Conservation (phyloP, 2,329 filamentous ascomycete genomes). For the Lachnellula cervina region DNA sequence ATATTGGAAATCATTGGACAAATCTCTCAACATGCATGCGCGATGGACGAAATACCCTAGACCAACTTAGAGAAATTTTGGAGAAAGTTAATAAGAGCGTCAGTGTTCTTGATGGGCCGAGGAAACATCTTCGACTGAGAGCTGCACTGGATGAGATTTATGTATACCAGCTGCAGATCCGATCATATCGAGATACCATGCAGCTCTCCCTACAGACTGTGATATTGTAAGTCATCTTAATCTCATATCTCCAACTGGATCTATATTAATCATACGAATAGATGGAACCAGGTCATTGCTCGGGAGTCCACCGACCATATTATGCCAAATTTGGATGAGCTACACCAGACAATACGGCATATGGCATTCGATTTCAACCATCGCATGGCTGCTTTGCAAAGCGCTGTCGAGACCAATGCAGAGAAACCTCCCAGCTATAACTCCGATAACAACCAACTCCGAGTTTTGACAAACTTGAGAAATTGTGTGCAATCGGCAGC, state of each 20-base stretch:
- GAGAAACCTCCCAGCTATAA: neutral
- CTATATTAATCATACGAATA: neutral
- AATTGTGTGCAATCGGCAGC: slow-evolving; percentile 14
- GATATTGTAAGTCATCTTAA: slow-evolving; percentile 11
- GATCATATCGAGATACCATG: slow-evolving; percentile 14
- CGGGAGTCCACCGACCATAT: slow-evolving; percentile 14
- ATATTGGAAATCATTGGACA: slow-evolving; percentile 14
- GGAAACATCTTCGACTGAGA: slow-evolving; percentile 15
- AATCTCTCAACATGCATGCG: slow-evolving; percentile 8
- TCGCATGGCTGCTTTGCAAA: slow-evolving; percentile 6
- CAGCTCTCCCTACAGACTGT: slow-evolving; percentile 16
- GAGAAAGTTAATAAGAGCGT: slow-evolving; percentile 75
- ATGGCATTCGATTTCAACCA: slow-evolving; percentile 12
- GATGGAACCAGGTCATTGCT: slow-evolving; percentile 14
- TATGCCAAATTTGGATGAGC: slow-evolving; percentile 13
- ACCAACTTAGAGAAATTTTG: slow-evolving; percentile 51
- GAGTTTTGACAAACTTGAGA: slow-evolving; percentile 5
- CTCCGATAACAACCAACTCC: neutral
- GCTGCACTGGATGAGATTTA: slow-evolving; percentile 11
- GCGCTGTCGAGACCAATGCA: slow-evolving; percentile 3
- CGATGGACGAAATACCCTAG: slow-evolving; percentile 14
- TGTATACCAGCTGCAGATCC: slow-evolving; percentile 14
- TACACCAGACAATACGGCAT: slow-evolving; percentile 10
- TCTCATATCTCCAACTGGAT: neutral
- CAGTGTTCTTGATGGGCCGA: slow-evolving; percentile 54